These are phyloP conservation scores for Trichoderma gamsii DNA, from an alignment of 495 filamentous ascomycete genomes.

Conservation along the genomic window DNA sequence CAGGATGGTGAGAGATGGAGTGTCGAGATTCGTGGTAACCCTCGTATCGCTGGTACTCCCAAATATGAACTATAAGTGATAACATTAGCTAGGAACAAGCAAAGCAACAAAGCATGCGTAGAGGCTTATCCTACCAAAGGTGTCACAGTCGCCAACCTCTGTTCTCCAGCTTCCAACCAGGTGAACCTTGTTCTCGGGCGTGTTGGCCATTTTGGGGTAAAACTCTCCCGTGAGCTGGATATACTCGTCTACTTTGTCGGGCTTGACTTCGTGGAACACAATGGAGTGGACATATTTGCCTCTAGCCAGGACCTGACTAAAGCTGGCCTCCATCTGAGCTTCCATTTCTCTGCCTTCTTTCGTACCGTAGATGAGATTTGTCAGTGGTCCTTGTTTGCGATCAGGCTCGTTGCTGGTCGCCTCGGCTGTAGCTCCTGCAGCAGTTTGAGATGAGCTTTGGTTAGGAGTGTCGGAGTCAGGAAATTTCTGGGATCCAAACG, in stretches of 20 bases:
- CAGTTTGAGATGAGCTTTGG: slow-evolving; percentile 50
- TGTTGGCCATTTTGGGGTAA: slow-evolving; percentile 81
- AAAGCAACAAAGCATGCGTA: neutral
- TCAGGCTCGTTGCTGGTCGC: slow-evolving; percentile 35
- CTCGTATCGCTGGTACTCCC: slow-evolving; percentile 97
- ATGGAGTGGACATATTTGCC: slow-evolving; percentile 99
- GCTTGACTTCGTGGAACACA: slow-evolving; percentile 93
- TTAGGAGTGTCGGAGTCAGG: slow-evolving; percentile 43
- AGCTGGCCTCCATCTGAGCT: slow-evolving; percentile 88
- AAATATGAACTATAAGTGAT: slow-evolving; percentile 69
- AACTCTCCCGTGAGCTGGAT: slow-evolving; percentile 82
- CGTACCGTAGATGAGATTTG: slow-evolving; percentile 87
- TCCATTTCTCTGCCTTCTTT: slow-evolving; percentile 90
- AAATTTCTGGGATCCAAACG: slow-evolving; percentile 27
- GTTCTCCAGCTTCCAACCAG: slow-evolving; percentile 97
- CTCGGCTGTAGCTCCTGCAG: slow-evolving; percentile 47
- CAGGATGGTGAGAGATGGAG: slow-evolving; percentile 69
- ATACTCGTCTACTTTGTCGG: slow-evolving; percentile 93
- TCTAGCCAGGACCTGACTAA: slow-evolving; percentile 85
- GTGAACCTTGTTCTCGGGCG: slow-evolving; percentile 84
- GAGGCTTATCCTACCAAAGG: slow-evolving; percentile 64
- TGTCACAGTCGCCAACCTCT: slow-evolving; percentile 95
- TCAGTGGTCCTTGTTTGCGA: slow-evolving; percentile 49
- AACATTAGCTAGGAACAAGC: neutral
- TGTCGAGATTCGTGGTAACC: slow-evolving; percentile 91